Evolutionary conservation across 2,329 filamentous ascomycete genomes (phyloP).

Genomic region (Chaetomium sp.): DNA sequence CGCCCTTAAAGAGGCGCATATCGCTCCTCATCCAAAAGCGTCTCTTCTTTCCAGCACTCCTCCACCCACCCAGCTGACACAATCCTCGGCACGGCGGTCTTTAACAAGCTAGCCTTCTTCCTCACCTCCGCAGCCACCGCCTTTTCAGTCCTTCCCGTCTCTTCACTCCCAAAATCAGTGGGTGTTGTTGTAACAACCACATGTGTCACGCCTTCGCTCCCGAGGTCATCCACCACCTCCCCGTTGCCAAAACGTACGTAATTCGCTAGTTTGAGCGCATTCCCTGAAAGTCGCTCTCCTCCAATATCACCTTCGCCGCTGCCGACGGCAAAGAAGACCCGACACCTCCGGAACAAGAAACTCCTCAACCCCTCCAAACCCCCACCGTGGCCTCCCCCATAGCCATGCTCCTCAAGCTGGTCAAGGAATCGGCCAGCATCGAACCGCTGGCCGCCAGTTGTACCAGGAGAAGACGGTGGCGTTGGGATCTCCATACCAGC

Average conservation of each 20-base stretch:
- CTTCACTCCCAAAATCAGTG: constrained; percentile 29
- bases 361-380: constrained; percentile 45
- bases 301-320: constrained; percentile 29
- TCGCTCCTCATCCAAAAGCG: constrained; percentile 69
- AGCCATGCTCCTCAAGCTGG: constrained; percentile 50
- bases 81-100: constrained; percentile 56
- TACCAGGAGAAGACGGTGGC: background rate
- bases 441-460: constrained; percentile 26
- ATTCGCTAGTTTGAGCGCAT: constrained; percentile 42
- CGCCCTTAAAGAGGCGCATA: constrained; percentile 14
- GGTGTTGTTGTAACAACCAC: constrained; percentile 49
- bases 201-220: constrained; percentile 60
- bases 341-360: constrained; percentile 46
- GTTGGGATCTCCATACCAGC: constrained; percentile 16
- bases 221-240: constrained; percentile 41
- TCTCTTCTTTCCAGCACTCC: constrained; percentile 73
- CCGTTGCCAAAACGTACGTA: constrained; percentile 67
- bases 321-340: constrained; percentile 34
- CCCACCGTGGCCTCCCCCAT: constrained; percentile 19
- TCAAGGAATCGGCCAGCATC: constrained; percentile 42
- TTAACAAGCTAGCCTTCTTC: constrained; percentile 35
- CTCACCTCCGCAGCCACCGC: constrained; percentile 40
- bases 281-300: background rate
- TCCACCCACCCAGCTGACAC: constrained; percentile 68
- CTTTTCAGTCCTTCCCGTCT: constrained; percentile 28